Conservation (phyloP, 805 yeast genomes). For the Vanderwaltozyma verrucispora region DNA sequence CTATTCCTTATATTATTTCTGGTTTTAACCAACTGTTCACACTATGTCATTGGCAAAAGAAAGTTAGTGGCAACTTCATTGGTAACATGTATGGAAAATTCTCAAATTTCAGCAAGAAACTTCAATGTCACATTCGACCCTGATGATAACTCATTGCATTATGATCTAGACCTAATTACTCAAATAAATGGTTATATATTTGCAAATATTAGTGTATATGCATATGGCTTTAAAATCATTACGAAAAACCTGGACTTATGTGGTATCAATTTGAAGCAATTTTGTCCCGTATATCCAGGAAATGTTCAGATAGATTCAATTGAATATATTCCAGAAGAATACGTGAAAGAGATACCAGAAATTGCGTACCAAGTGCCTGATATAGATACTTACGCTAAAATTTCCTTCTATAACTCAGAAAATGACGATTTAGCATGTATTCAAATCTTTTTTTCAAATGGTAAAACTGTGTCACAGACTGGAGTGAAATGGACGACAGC, state of each 20-base stretch:
- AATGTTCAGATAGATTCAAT: slow-evolving; percentile 64
- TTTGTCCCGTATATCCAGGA: slow-evolving; percentile 85
- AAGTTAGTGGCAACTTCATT: slow-evolving; percentile 37
- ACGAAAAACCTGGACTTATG: slow-evolving; percentile 53
- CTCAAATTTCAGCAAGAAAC: slow-evolving; percentile 59
- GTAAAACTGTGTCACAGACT: slow-evolving; percentile 68
- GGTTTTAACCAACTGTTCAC: too few relatives aligned
- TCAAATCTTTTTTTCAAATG: slow-evolving; percentile 64
- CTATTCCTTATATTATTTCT: too few relatives aligned
- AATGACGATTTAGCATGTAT: slow-evolving; percentile 55
- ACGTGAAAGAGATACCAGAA: slow-evolving; percentile 59
- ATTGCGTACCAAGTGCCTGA: slow-evolving; percentile 83
- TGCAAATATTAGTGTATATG: slow-evolving; percentile 68
- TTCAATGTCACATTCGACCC: slow-evolving; percentile 74
- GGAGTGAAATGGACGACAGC: slow-evolving; percentile 94
- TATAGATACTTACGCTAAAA: slow-evolving; percentile 67
- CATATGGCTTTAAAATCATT: slow-evolving; percentile 75
- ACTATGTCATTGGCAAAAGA: neutral
- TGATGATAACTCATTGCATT: slow-evolving; percentile 52
- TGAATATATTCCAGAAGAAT: slow-evolving; percentile 42
- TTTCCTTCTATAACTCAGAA: slow-evolving; percentile 35
- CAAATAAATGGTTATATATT: slow-evolving; percentile 53
- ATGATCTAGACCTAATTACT: slow-evolving; percentile 60
- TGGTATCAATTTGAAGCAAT: slow-evolving; percentile 59
- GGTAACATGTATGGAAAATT: slow-evolving; percentile 76